phyloP scores from a whole-genome alignment of 139 green algal genomes.

The Chlorella sp. region DNA sequence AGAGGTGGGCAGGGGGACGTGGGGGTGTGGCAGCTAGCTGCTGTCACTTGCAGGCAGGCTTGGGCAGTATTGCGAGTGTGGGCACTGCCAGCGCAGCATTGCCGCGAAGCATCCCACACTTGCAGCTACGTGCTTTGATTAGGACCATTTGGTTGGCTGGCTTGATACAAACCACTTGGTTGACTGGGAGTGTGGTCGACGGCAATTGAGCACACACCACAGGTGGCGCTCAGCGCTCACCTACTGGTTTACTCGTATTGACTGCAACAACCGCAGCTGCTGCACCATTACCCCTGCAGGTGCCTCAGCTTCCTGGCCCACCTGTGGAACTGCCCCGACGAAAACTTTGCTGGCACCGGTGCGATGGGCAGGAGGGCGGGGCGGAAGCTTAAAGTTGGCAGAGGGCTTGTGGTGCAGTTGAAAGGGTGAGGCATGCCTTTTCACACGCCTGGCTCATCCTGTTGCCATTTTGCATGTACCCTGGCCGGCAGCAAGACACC shows the following conservation, averaged over 20 bases:
- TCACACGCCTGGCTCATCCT: too few species aligned
- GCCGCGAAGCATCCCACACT: too few species aligned
- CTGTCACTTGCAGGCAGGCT: background rate
- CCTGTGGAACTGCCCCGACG: conserved; percentile 57
- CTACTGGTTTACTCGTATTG: too few species aligned
- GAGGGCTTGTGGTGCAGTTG: too few species aligned
- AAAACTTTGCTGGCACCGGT: conserved; percentile 25
- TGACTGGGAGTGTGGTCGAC: too few species aligned
- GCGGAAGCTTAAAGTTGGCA: background rate
- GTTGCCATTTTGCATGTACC: background rate
- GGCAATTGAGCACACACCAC: too few species aligned
- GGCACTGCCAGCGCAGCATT: background rate
- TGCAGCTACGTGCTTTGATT: too few species aligned
- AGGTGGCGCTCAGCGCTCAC: background rate
- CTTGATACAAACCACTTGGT: too few species aligned
- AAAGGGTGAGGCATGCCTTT: too few species aligned
- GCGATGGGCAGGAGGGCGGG: background rate
- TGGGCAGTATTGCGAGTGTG: background rate
- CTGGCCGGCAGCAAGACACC: background rate
- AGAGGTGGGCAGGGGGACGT: background rate
- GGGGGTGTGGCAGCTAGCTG: background rate
- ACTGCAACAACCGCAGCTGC: background rate
- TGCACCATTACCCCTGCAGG: conserved; percentile 20
- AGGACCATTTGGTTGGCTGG: too few species aligned
- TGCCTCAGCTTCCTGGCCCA: conserved; percentile 64